Evolutionary conservation across 2,329 filamentous ascomycete genomes (phyloP).

Genomic region (Ilyonectria sp.): DNA sequence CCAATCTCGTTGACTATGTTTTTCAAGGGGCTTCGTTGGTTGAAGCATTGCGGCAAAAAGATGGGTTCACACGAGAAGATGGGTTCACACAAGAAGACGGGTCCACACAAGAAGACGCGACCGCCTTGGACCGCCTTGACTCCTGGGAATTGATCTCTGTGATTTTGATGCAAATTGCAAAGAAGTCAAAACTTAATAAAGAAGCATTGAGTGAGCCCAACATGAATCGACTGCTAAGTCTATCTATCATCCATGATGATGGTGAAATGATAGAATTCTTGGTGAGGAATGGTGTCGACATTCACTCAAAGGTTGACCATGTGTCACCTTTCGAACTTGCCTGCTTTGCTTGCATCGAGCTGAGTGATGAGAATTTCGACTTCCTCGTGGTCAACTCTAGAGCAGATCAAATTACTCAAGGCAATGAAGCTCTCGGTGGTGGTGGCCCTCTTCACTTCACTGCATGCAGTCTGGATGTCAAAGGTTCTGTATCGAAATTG

Average conservation of each 20-base stretch:
- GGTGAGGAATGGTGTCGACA: not conserved
- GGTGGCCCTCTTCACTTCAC: slow-evolving; percentile 9
- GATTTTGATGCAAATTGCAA: not conserved
- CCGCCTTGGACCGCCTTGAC: not conserved
- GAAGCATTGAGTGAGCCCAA: not conserved
- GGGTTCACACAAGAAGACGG: too few species aligned
- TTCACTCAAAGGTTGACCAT: not conserved
- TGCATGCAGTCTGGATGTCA: rapidly evolving
- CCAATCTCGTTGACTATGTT: not conserved
- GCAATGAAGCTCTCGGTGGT: not conserved
- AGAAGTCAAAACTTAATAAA: not conserved
- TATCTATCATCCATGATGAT: slow-evolving; percentile 13
- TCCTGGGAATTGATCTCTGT: not conserved
- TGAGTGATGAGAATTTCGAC: not conserved
- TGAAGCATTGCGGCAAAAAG: not conserved
- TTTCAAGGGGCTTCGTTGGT: not conserved
- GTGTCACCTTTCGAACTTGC: slow-evolving; percentile 18
- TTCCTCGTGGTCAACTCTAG: not conserved
- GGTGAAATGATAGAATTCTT: slow-evolving; percentile 1
- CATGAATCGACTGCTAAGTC: not conserved
- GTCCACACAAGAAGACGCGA: not conserved
- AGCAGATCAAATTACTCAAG: not conserved
- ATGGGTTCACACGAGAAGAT: too few species aligned
- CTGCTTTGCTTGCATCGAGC: not conserved
- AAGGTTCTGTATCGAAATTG: not conserved